Evolutionary conservation across 352 stramenopile species (phyloP).

Genomic region (Globisporangium megalacanthum): DNA sequence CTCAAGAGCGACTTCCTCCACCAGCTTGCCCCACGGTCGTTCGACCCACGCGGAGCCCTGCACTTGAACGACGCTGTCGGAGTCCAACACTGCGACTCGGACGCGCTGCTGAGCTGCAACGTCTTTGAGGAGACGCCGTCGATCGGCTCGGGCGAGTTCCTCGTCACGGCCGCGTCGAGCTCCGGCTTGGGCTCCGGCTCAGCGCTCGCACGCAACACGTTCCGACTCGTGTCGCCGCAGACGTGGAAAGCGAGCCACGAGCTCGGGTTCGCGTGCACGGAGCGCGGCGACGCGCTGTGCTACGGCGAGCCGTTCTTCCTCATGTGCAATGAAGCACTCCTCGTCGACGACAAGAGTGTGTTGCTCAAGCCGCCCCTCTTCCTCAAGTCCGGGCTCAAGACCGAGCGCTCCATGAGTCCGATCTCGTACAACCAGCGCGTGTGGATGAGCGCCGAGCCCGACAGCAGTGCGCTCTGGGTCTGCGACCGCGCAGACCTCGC

Average conservation of each 20-base stretch:
- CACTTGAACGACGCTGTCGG: slow-evolving; percentile 56
- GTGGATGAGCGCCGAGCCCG: slow-evolving; percentile 52
- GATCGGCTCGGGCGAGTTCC: slow-evolving; percentile 70
- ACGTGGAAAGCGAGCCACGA: slow-evolving; percentile 30
- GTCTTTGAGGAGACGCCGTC: slow-evolving; percentile 81
- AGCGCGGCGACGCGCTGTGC: slow-evolving; percentile 25
- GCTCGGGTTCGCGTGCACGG: slow-evolving; percentile 13
- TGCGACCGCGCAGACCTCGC: slow-evolving; percentile 58
- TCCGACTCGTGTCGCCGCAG: slow-evolving; percentile 53
- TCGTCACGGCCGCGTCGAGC: slow-evolving; percentile 38
- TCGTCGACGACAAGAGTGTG: slow-evolving; percentile 71
- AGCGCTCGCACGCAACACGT: slow-evolving; percentile 51
- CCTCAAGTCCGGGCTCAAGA: slow-evolving; percentile 80
- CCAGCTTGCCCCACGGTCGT: slow-evolving; percentile 52
- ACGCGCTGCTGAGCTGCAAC: slow-evolving; percentile 55
- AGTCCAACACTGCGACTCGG: slow-evolving; percentile 45
- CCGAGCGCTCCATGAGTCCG: slow-evolving; percentile 78
- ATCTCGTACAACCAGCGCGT: slow-evolving; percentile 83
- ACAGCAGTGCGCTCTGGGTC: slow-evolving; percentile 70
- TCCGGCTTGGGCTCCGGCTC: slow-evolving; percentile 14
- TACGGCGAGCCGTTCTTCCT: slow-evolving; percentile 83
- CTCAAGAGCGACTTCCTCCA: slow-evolving; percentile 76
- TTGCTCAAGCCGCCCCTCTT: slow-evolving; percentile 69
- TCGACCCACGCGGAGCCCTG: slow-evolving; percentile 27
- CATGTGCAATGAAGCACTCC: slow-evolving; percentile 72